These are phyloP conservation scores for Sodiomyces alkalinus DNA, from an alignment of 2,329 filamentous ascomycete species.

Conservation along the genomic window DNA sequence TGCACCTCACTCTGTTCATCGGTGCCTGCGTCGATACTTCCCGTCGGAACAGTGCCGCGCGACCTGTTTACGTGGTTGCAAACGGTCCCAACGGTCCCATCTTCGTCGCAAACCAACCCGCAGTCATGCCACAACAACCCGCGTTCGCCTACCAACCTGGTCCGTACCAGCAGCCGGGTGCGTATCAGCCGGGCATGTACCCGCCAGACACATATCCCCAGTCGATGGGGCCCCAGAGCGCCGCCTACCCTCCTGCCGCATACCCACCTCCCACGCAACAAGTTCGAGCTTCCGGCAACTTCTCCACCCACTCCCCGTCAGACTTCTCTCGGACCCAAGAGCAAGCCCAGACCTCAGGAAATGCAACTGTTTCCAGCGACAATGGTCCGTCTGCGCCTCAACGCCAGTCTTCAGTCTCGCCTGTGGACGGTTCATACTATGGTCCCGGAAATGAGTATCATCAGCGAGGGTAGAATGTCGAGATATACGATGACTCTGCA, in stretches of 20 bases:
- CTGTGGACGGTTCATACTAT: neutral
- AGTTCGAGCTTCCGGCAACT: neutral
- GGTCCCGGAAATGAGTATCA: neutral
- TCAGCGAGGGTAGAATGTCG: neutral
- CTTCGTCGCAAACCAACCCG: neutral
- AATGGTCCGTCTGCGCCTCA: no score
- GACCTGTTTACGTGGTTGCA: conserved; percentile 3
- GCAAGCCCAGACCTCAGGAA: no score
- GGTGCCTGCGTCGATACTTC: conserved; percentile 22
- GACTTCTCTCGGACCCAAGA: no score
- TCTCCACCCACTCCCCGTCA: neutral
- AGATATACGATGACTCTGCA: no score
- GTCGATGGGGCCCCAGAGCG: neutral
- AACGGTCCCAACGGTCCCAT: neutral
- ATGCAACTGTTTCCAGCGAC: no score
- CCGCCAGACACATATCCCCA: neutral
- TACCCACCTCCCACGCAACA: neutral
- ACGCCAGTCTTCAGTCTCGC: no score
- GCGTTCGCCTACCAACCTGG: no score
- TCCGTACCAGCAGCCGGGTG: no score
- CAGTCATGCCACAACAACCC: no score
- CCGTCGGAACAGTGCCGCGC: conserved; percentile 12
- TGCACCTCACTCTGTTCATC: conserved; percentile 24
- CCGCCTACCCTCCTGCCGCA: neutral
- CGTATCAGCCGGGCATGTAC: neutral